Percentiles rank a stretch among this genome's conserved stretches.
Conservation (phyloP, 352 stramenopile species). For the Globisporangium splendens region DNA sequence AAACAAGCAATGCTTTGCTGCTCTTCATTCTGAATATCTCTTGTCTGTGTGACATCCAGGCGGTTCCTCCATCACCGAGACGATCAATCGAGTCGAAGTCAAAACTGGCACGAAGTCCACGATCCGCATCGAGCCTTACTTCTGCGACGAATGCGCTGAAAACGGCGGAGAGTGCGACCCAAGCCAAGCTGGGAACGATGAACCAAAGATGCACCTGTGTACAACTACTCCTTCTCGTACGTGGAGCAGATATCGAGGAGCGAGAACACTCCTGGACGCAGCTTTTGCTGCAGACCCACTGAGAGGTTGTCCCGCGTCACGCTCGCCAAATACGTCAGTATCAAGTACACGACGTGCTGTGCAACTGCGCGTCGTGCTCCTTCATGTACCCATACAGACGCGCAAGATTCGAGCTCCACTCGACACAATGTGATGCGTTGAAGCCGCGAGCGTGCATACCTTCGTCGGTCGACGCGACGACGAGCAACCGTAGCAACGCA, state of each 20-base stretch:
- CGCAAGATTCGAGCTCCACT: constrained; percentile 84
- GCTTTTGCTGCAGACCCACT: constrained; percentile 55
- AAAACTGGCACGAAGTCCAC: constrained; percentile 22
- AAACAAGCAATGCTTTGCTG: constrained; percentile 50
- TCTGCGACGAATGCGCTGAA: constrained; percentile 8
- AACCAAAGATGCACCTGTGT: constrained; percentile 25
- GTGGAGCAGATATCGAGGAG: constrained; percentile 81
- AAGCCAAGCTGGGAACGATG: neutral
- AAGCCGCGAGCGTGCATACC: neutral
- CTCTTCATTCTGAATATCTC: neutral
- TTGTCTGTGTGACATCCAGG: too few species aligned
- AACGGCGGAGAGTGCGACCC: neutral
- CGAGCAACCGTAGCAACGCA: constrained; percentile 58
- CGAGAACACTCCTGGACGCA: constrained; percentile 71
- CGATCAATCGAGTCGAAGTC: constrained; percentile 20
- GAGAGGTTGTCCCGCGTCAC: constrained; percentile 61
- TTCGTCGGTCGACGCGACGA: constrained; percentile 16
- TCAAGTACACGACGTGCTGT: constrained; percentile 82
- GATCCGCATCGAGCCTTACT: constrained; percentile 11
- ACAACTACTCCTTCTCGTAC: constrained; percentile 86
- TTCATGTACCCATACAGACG: constrained; percentile 87
- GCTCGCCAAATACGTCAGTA: constrained; percentile 62
- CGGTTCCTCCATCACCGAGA: constrained; percentile 4
- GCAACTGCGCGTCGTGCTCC: constrained; percentile 66
- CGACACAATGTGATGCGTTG: constrained; percentile 17